Evolutionary conservation across 257 asterid genomes (phyloP), one percentile per base, ranked within the genome.

Genomic region (Solanum medicagineum): DNA sequence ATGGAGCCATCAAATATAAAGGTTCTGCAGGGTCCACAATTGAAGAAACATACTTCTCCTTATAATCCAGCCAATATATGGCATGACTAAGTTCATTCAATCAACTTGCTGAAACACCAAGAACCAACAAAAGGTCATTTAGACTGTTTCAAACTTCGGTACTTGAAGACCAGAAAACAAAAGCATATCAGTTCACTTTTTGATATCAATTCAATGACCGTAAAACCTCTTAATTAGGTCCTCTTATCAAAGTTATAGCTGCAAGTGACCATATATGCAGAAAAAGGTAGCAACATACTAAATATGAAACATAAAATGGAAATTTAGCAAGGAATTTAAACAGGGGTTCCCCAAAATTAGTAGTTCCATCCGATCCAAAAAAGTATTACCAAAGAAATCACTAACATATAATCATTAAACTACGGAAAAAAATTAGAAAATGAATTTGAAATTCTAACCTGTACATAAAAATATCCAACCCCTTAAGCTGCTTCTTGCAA

Each of bases 401-500:
- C 45, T 54, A 56, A 70, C 81, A 47, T 74, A 22, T 74, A 49
- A 54, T 24, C 20, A 56, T 66, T 12, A 70, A 16, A 80, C 65
- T 3, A 54, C 44, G 42, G 49, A 42, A 86, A 87, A n/a, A 20
- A 55, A 68, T 7, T 19, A 84, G 15, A 62, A 24, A 40, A 44
- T 53, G n/a, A 22, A 81, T 17, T 0, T 54, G 19, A 59, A 83
- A 16, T 80, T 15, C 65, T 59, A 91, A 94, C 98, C 97, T 95
- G 92, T 95, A 95, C 95, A 95, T 95, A 87, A 92, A 95, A 87
- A 95, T 94, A 88, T 95, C 98, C 94, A 95, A 84, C 19, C 98
- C 98, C 56, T 95, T 92, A 85, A 95, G 98, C 93, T 83, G 84
- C 91, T 95, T 95, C 90, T 89, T 81, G 90, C 98, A 95, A 51